These are phyloP conservation scores for Pelargonium myrrhifolium DNA, from an alignment of 441 rosid species.

Conservation along the genomic window DNA sequence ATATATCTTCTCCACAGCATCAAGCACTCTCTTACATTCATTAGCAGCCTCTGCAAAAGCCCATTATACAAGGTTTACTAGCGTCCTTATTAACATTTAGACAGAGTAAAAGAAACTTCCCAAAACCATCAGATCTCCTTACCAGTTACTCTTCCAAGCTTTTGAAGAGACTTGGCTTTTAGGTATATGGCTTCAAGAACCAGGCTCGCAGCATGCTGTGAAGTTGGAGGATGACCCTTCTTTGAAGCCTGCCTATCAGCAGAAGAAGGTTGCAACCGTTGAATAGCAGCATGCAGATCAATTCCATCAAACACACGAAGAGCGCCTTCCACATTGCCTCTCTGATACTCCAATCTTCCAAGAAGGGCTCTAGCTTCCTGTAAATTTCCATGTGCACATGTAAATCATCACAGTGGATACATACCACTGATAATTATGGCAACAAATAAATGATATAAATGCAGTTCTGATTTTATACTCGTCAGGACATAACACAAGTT, in stretches of 20 bases:
- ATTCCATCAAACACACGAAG: slow-evolving; percentile 88
- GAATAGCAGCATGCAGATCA: slow-evolving; percentile 82
- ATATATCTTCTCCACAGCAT: slow-evolving; percentile 74
- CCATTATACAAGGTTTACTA: slow-evolving; percentile 18
- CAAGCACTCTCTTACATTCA: slow-evolving; percentile 79
- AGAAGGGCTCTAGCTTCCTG: slow-evolving; percentile 96
- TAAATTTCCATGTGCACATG: slow-evolving; percentile 11
- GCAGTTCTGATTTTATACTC: background rate
- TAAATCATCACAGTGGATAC: background rate
- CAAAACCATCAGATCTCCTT: slow-evolving; percentile 9
- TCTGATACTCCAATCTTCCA: slow-evolving; percentile 83
- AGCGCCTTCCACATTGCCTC: slow-evolving; percentile 92
- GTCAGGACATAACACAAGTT: background rate
- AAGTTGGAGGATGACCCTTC: slow-evolving; percentile 32
- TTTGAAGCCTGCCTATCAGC: slow-evolving; percentile 41
- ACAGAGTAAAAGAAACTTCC: background rate
- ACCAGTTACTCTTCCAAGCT: slow-evolving; percentile 74
- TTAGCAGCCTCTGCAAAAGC: slow-evolving; percentile 66
- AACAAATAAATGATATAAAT: background rate
- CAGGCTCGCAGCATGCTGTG: slow-evolving; percentile 59
- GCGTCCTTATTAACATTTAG: background rate
- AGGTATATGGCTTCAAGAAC: slow-evolving; percentile 84
- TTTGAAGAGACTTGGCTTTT: slow-evolving; percentile 85
- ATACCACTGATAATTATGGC: background rate
- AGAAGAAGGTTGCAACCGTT: slow-evolving; percentile 47